Conservation (phyloP, 1,284 basidiomycete species). For the Inonotus obliquus region DNA sequence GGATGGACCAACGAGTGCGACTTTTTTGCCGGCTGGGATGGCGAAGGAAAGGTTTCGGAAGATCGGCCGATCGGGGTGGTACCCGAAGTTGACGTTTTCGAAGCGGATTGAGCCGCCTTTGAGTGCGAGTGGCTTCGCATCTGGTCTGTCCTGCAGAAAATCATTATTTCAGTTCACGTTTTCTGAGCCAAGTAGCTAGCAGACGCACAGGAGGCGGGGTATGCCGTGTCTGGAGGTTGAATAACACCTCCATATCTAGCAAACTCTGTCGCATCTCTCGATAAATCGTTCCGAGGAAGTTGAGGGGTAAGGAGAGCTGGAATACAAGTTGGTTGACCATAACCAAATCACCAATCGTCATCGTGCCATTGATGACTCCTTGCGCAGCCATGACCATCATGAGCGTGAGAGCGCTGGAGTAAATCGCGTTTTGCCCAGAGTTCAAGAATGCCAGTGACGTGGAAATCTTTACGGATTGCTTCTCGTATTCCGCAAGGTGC, state of each 20-base stretch:
- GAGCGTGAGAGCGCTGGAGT: slow-evolving; percentile 85
- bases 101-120: slow-evolving; percentile 88
- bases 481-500: slow-evolving; percentile 85
- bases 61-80: slow-evolving; percentile 88
- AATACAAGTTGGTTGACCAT: slow-evolving; percentile 99
- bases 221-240: slow-evolving; percentile 86
- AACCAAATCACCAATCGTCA: slow-evolving; percentile 97
- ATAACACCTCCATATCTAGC: slow-evolving; percentile 95
- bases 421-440: slow-evolving; percentile 95
- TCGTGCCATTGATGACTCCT: slow-evolving; percentile 89
- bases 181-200: background rate
- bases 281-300: slow-evolving; percentile 96
- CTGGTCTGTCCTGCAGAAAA: slow-evolving; percentile 55
- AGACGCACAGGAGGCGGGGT: slow-evolving; percentile 56
- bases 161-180: background rate
- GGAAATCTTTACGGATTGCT: slow-evolving; percentile 90
- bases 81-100: slow-evolving; percentile 89
- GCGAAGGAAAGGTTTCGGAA: slow-evolving; percentile 88
- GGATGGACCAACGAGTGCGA: slow-evolving; percentile 94
- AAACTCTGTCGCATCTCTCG: slow-evolving; percentile 94
- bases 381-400: slow-evolving; percentile 98
- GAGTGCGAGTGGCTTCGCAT: slow-evolving; percentile 65
- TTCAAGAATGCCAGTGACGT: slow-evolving; percentile 93
- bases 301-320: slow-evolving; percentile 92
- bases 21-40: slow-evolving; percentile 92